These are phyloP conservation scores for Backusella parvicylindrica DNA, from an alignment of 192 early-diverging fungal genomes.

Conservation along the genomic window DNA sequence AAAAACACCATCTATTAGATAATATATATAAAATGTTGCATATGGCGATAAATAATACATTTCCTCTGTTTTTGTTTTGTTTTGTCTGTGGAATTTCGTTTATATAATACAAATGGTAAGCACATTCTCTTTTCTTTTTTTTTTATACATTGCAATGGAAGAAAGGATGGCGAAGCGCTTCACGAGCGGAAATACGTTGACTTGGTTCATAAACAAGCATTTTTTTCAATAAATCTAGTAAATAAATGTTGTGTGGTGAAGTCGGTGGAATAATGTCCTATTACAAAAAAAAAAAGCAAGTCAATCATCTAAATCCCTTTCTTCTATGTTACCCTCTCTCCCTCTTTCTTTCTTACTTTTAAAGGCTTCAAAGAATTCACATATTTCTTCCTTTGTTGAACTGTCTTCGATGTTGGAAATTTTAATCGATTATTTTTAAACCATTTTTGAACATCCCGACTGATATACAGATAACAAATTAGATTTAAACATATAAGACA, in stretches of 20 bases:
- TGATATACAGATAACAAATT: neutral
- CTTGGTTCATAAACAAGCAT: conserved; percentile 80
- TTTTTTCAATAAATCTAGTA: conserved; percentile 64
- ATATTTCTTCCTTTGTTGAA: conserved; percentile 53
- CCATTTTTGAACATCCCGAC: conserved; percentile 44
- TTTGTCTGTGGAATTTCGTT: neutral
- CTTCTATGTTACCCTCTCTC: neutral
- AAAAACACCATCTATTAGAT: neutral
- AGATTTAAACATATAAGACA: neutral
- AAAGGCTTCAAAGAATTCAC: conserved; percentile 58
- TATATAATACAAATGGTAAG: neutral
- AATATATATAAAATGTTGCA: neutral
- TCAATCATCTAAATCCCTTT: neutral
- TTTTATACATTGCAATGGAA: conserved; percentile 37
- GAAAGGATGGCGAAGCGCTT: conserved; percentile 85
- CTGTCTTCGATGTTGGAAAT: conserved; percentile 56
- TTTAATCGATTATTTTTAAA: conserved; percentile 45
- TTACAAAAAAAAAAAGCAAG: too few species aligned
- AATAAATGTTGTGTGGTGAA: conserved; percentile 46
- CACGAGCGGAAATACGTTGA: conserved; percentile 73
- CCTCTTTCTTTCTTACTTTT: conserved; percentile 32
- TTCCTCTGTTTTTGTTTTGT: neutral
- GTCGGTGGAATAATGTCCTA: conserved; percentile 44
- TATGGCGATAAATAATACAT: neutral
- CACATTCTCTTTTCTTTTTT: neutral